Percentiles rank a stretch among this genome's conserved stretches.
These are phyloP conservation scores for Arachnomyces sp. DNA, from an alignment of 2,329 filamentous ascomycete species.

Conservation along the genomic window DNA sequence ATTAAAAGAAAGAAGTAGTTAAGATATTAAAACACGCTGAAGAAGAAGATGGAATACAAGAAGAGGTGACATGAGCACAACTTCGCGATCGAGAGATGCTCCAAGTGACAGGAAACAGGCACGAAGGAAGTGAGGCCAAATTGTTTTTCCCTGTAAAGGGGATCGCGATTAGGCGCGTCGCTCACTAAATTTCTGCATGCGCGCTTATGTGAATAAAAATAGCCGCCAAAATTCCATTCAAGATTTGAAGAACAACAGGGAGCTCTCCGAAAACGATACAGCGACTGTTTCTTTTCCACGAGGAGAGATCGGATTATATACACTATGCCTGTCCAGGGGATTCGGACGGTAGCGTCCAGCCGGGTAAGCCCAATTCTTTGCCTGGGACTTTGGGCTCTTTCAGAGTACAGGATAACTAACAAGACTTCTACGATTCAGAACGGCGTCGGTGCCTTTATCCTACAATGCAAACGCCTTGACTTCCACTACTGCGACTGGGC, in stretches of 20 bases:
- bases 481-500: slow-evolving; percentile 97
- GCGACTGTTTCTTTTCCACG: too few species aligned
- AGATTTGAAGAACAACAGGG: too few species aligned
- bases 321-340: slow-evolving; percentile 37
- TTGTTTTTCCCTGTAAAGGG: too few species aligned
- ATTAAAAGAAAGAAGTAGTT: slow-evolving; percentile 14
- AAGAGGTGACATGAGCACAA: background rate
- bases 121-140: too few species aligned
- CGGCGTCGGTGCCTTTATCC: slow-evolving; percentile 90
- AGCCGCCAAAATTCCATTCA: too few species aligned
- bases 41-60: background rate
- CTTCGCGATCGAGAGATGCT: too few species aligned
- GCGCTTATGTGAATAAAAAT: background rate
- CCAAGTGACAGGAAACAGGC: too few species aligned
- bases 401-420: slow-evolving; percentile 4
- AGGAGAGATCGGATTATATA: too few species aligned
- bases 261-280: too few species aligned
- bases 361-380: slow-evolving; percentile 38
- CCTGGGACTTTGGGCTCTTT: background rate
- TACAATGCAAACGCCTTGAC: slow-evolving; percentile 92
- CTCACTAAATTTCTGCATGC: background rate
- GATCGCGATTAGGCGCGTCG: background rate
- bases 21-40: slow-evolving; percentile 9
- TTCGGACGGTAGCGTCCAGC: slow-evolving; percentile 47
- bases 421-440: slow-evolving; percentile 52